Evolutionary conservation across 2,329 filamentous ascomycete genomes (phyloP), one percentile per base, ranked within the genome.

Genomic region (Dothiorella sarmentorum): DNA sequence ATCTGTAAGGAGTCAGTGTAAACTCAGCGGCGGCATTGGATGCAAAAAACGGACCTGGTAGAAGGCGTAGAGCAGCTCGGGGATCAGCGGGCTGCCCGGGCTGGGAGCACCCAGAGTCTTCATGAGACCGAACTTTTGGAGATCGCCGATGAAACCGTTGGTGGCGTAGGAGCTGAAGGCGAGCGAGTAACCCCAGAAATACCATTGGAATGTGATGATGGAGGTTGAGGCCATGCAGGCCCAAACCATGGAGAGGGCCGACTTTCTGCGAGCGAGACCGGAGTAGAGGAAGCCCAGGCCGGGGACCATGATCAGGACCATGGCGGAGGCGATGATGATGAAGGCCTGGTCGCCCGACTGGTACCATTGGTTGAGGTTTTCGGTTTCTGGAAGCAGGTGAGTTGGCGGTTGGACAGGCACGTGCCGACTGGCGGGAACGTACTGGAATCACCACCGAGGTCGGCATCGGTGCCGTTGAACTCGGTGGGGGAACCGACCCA

Each of bases 231-330:
- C 93, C 90, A 99, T 95, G 77, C 89, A 91, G 13, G 93, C 91
- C 91, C 92, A 97, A 70, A 99, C 94, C 81, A 97, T 88, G 63
- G 91, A 96, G 42, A 99, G 83, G 27, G 94, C 94, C 4, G 94
- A 97, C 80, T 99, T 99, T 81, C 94, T 86, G 65, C 94, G 88
- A n/a, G 94, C 93, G 65, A 97, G 87, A 65, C 94, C 94, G 11
- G 93, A 97, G 80, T 99, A 99, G 64, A 99, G 85, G 77, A 99
- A 97, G 58, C 91, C 92, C 67, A 99, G 92, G 68, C 94, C 94
- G 27, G 94, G 94, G 27, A 97, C 82, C 94, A 97, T 99, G 76
- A 97, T 78, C 78, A 97, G 78, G 64, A 97, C 93, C 88, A 97
- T 96, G 72, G 90, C 92, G 61, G 92, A 85, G 61, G 89, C 82